A percentile compares a stretch with the other conserved stretches of the same genome.
Conservation (phyloP, 129 eudicot genomes). For the Flaveria sonorensis region DNA sequence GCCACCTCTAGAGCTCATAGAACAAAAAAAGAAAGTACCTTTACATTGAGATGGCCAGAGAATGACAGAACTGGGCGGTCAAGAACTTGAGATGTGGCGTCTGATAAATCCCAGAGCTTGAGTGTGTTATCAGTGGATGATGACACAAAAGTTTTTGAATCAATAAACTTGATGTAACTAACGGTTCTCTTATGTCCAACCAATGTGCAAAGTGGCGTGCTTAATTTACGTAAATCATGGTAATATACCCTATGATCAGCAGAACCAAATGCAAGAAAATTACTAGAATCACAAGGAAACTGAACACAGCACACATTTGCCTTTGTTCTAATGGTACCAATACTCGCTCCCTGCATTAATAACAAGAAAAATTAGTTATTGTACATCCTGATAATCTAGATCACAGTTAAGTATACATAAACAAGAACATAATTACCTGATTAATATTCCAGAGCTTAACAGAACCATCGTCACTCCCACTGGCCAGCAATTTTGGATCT, state of each 20-base stretch:
- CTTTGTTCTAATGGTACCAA: constrained; percentile 81
- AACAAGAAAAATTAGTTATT: constrained; percentile 48
- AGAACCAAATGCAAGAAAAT: constrained; percentile 90
- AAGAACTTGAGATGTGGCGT: constrained; percentile 5
- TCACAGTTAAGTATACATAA: constrained; percentile 19
- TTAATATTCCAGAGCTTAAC: constrained; percentile 98
- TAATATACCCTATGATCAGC: constrained; percentile 74
- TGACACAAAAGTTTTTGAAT: not conserved
- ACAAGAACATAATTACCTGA: constrained; percentile 73
- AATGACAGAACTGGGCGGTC: not conserved
- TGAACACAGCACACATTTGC: constrained; percentile 96
- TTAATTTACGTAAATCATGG: not conserved
- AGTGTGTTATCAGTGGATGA: constrained; percentile 6
- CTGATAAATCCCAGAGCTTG: constrained; percentile 7
- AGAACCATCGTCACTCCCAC: constrained; percentile 95
- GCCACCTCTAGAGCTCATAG: not conserved
- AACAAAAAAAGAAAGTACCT: not conserved
- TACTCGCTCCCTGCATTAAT: constrained; percentile 72
- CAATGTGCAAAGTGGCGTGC: not conserved
- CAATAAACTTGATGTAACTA: not conserved
- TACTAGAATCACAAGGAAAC: constrained; percentile 69
- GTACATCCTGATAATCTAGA: constrained; percentile 29
- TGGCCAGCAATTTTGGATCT: constrained; percentile 90
- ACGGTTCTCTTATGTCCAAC: not conserved
- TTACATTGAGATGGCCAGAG: not conserved